Evolutionary conservation across 2,329 filamentous ascomycete genomes (phyloP), one percentile per base, ranked within the genome.

Genomic region (Epichloe brachyelytri): DNA sequence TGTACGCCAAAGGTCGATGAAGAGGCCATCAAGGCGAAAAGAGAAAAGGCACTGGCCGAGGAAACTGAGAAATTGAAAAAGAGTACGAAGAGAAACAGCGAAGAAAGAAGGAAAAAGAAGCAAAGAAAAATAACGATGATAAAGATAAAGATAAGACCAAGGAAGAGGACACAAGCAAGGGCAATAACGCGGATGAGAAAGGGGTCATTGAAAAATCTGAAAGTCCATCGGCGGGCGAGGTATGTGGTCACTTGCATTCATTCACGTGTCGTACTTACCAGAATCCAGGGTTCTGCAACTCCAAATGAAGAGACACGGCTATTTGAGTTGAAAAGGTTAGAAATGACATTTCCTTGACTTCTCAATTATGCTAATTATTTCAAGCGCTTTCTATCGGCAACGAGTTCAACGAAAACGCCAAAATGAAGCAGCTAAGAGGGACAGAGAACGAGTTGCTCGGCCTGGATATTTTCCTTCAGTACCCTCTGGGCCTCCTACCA

Each of bases 381-480:
- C 1, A 34, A 93, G 88, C 59, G 78, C 81, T 26, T 95, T 98
- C 67, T 94, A 88, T 63, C 85, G 91, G 59, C 87, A 89, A 71
- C 82, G 93, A 15, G 65, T 95, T 48, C 82, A 88, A 63, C 85
- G 85, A 63, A 83, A 89, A 62, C 61, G 68, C 12, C 67, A 71
- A 39, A 60, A 59, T 1, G 69, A 70, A 43, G 60, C 63, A 4
- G 85, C 88, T 11, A 94, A 83, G 67, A 76, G 86, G 49, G 93
- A 91, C 61, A 80, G 83, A 43, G 88, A 96, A 65, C 80, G 88
- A 43, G 67, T 95, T 54, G 83, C 80, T 55, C 85, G 89, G 62
- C 86, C 88, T 1, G 79, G 76, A 26, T 79, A 85, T 53, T 97
- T 97, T 62, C 93, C 93, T 1, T 85, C 86, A 41, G 88, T 93